These are phyloP conservation scores for Malus sieversii DNA, from an alignment of 306 rosid species.

Conservation along the genomic window DNA sequence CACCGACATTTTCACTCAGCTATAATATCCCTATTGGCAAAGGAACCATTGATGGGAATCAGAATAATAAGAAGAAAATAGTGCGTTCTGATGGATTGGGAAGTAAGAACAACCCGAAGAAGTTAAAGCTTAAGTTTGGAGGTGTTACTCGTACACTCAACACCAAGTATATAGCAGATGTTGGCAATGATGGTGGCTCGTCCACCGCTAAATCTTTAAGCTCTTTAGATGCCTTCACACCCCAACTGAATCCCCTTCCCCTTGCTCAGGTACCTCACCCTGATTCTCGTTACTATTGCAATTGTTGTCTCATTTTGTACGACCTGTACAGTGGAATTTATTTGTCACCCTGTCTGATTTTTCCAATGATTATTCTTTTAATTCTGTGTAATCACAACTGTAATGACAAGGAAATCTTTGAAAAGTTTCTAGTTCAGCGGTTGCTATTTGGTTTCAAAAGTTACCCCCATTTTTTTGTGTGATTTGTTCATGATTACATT, in stretches of 20 bases:
- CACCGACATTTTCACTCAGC: slow-evolving; percentile 10
- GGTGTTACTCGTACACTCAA: slow-evolving; percentile 37
- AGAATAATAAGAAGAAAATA: neutral
- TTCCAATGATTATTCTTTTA: neutral
- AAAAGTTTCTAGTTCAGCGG: too few relatives aligned
- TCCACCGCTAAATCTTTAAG: neutral
- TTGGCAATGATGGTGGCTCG: slow-evolving; percentile 1
- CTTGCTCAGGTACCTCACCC: slow-evolving; percentile 20
- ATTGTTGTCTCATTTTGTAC: slow-evolving; percentile 5
- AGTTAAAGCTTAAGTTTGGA: slow-evolving; percentile 35
- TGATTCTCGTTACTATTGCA: neutral
- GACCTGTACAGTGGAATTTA: neutral
- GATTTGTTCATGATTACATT: neutral
- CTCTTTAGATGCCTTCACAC: neutral
- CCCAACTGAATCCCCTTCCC: slow-evolving; percentile 9
- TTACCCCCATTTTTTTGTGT: neutral
- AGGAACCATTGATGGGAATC: slow-evolving; percentile 2
- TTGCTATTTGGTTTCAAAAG: neutral
- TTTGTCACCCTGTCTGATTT: neutral
- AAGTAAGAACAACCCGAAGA: slow-evolving; percentile 26
- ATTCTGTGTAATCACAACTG: neutral
- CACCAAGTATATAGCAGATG: slow-evolving; percentile 4
- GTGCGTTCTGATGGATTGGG: slow-evolving; percentile 23
- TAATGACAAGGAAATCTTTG: neutral
- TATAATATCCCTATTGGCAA: neutral